Evolutionary conservation across 495 filamentous ascomycete genomes (phyloP).

Genomic region (Penicillium malachiteum): DNA sequence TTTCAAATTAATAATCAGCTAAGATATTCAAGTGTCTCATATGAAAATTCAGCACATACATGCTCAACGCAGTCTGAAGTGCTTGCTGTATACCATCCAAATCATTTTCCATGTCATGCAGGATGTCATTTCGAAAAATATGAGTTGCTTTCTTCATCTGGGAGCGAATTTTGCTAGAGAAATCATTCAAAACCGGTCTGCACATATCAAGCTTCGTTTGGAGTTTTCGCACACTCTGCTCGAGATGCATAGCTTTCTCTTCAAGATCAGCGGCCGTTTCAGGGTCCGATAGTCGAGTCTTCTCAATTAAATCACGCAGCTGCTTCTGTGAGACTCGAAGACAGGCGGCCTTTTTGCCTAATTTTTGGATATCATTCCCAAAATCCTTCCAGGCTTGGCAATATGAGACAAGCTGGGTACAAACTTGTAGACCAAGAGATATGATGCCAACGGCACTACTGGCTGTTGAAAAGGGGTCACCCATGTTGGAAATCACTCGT

Average conservation of each 20-base stretch:
- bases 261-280: conserved; percentile 1
- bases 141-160: too few relatives aligned
- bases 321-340: neutral
- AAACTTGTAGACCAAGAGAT: conserved; percentile 2
- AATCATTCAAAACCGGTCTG: neutral
- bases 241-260: neutral
- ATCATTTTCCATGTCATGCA: too few relatives aligned
- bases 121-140: too few relatives aligned
- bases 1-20: too few relatives aligned
- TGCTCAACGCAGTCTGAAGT: too few relatives aligned
- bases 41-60: too few relatives aligned
- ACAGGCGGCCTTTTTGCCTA: conserved; percentile 1
- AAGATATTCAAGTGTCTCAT: too few relatives aligned
- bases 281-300: neutral
- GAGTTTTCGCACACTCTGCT: conserved; percentile 1
- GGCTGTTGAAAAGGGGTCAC: conserved; percentile 5
- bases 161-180: neutral
- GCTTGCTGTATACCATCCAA: too few relatives aligned
- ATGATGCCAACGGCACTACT: conserved; percentile 8
- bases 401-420: neutral
- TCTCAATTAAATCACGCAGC: conserved; percentile 3
- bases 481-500: conserved; percentile 1
- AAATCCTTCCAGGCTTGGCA: neutral
- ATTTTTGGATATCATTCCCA: conserved; percentile 1
- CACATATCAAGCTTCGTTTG: neutral